Percentiles rank a stretch among this genome's conserved stretches.
Evolutionary conservation across 805 yeast genomes (phyloP).

Genomic region (Saturnispora bothae): DNA sequence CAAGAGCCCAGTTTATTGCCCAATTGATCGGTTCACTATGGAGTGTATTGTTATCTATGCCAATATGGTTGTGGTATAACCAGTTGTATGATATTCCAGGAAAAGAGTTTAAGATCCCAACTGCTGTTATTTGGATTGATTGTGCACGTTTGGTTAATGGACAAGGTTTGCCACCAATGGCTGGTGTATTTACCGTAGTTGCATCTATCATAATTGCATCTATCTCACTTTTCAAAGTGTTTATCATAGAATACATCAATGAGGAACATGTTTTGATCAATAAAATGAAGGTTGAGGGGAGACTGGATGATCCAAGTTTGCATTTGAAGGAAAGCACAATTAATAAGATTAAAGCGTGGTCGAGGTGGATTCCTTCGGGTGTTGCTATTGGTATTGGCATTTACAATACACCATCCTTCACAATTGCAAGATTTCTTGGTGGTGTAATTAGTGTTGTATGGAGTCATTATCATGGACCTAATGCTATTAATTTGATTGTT

Average conservation of each 20-base stretch:
- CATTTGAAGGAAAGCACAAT: conserved; percentile 10
- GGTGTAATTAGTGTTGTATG: conserved; percentile 60
- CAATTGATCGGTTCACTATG: conserved; percentile 82
- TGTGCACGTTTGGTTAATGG: conserved; percentile 92
- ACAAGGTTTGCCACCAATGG: conserved; percentile 76
- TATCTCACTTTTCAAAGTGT: conserved; percentile 48
- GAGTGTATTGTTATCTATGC: conserved; percentile 68
- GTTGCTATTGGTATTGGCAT: conserved; percentile 97
- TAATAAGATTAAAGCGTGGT: conserved; percentile 21
- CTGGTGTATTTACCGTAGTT: conserved; percentile 43
- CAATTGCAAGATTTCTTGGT: conserved; percentile 86
- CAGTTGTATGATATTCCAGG: conserved; percentile 80
- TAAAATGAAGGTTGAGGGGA: conserved; percentile 11
- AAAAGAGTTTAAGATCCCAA: conserved; percentile 73
- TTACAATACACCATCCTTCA: conserved; percentile 87
- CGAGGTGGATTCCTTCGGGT: conserved; percentile 74
- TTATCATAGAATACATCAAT: conserved; percentile 1
- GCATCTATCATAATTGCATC: conserved; percentile 63
- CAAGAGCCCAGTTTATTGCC: conserved; percentile 82
- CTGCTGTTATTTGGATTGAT: conserved; percentile 94
- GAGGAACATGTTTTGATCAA: neutral
- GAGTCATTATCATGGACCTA: conserved; percentile 27
- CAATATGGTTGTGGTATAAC: conserved; percentile 78
- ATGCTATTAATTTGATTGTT: conserved; percentile 66
- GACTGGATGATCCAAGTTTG: neutral